Conservation (phyloP, 805 yeast species). For the Kuraishia hungarica region DNA sequence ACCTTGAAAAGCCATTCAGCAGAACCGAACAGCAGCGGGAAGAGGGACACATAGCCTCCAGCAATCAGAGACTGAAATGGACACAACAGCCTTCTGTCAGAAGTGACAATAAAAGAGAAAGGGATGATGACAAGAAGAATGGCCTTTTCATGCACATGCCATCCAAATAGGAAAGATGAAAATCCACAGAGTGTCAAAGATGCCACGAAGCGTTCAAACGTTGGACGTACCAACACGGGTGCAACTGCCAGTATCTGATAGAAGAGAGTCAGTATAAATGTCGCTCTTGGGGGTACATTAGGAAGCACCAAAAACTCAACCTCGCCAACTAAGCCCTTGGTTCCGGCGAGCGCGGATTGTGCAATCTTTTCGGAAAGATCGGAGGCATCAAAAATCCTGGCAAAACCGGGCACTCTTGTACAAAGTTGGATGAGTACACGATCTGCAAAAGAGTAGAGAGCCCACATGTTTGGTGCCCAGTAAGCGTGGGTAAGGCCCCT, state of each 20-base stretch:
- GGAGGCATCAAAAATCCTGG: constrained; percentile 23
- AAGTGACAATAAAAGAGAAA: constrained; percentile 63
- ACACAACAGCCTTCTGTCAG: constrained; percentile 62
- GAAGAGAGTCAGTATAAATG: constrained; percentile 75
- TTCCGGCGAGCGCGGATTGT: constrained; percentile 15
- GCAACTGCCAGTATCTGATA: constrained; percentile 73
- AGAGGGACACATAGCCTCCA: constrained; percentile 79
- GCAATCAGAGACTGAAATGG: constrained; percentile 66
- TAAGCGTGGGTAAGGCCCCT: constrained; percentile 96
- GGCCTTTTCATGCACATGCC: constrained; percentile 99
- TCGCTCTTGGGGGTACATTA: constrained; percentile 64
- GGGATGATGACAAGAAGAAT: constrained; percentile 86
- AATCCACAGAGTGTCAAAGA: constrained; percentile 83
- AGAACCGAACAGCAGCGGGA: constrained; percentile 77
- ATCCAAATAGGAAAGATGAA: constrained; percentile 88
- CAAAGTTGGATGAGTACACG: constrained; percentile 48
- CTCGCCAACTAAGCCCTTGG: constrained; percentile 90
- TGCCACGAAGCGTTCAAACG: constrained; percentile 72
- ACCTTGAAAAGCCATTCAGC: constrained; percentile 75
- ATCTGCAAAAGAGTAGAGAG: constrained; percentile 79
- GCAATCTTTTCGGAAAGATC: constrained; percentile 12
- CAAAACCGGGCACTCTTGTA: constrained; percentile 32
- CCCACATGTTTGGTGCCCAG: constrained; percentile 99
- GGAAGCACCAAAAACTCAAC: constrained; percentile 78
- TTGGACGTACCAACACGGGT: constrained; percentile 65